phyloP scores from a whole-genome alignment of 805 yeast species.

The Schwanniomyces pseudopolymorphus region DNA sequence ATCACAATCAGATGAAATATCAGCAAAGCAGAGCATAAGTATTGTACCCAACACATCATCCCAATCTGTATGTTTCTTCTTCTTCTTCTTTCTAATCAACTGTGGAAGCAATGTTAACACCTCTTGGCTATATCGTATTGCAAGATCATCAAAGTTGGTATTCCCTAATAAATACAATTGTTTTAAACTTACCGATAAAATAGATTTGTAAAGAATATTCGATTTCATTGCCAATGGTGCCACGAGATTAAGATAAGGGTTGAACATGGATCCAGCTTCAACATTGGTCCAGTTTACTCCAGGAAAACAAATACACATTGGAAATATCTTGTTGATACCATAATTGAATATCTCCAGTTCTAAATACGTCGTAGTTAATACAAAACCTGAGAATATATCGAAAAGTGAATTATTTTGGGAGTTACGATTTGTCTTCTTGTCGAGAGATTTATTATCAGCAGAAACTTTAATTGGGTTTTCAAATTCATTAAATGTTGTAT shows the following conservation, averaged over 20 bases:
- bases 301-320: slow-evolving; percentile 39
- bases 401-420: no score
- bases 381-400: no score
- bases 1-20: slow-evolving; percentile 41
- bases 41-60: slow-evolving; percentile 41
- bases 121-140: slow-evolving; percentile 22
- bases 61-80: slow-evolving; percentile 26
- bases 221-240: slow-evolving; percentile 37
- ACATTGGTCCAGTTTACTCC: not conserved
- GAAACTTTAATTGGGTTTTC: not conserved
- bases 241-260: slow-evolving; percentile 38
- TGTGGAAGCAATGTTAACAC: slow-evolving; percentile 29
- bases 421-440: no score
- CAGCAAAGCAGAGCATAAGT: slow-evolving; percentile 39
- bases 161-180: slow-evolving; percentile 30
- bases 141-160: slow-evolving; percentile 21
- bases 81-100: slow-evolving; percentile 23
- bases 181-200: slow-evolving; percentile 37
- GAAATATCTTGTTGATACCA: slow-evolving; percentile 23
- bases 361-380: no score
- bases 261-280: slow-evolving; percentile 10
- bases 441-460: not conserved
- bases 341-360: no score
- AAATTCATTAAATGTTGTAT: slow-evolving; percentile 17
- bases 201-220: slow-evolving; percentile 27